Base-by-base conservation (phyloP, 805 yeast genomes). In the Myxozyma mucilagina region DNA sequence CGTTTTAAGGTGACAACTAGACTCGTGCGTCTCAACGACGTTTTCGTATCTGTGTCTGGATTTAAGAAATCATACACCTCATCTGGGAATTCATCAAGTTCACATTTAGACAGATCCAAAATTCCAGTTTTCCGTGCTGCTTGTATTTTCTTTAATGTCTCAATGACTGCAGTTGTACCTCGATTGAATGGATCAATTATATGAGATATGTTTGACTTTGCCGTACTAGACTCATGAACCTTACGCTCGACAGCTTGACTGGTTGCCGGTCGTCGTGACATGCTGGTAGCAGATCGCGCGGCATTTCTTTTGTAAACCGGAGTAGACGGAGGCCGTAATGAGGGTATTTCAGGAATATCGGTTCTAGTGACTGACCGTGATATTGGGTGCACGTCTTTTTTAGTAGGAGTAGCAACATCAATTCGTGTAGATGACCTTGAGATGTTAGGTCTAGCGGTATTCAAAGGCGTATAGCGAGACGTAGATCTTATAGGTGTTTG, bases 41-140 rank as follows among this genome's bases (percentile, higher is more conserved):
- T 36, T 32, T 42, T 41, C 16, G 29, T 14, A 4, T 44, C 54
- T 6, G 32, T 39, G 14, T 51, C 56, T 1, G 20, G 43, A 36
- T 47, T n/a, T 14, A 58, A 35, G 32, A 57, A 36, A 34, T 61
- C 59, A 29, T 50, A 57, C 11, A 61, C 52, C 47, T 53, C 65
- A 4, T 54, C 53, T 1, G 67, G 67, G 10, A 63, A 18, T 11
- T 7, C n/a, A 3, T 29, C 42, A 9, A 63, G 32, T 2, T 38
- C 56, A 24, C 44, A 24, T 4, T 10, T 7, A 4, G 60, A 55
- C 8, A 63, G 20, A 20, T 63, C 53, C 18, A 63, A 52, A 42
- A 13, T 18, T 5, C 62, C 62, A 20, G 47, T 35, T 35, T 38
- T 36, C 14, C 52, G 16, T 10, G 61, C 59, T 11, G 36, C 32